Percentiles rank a stretch among this genome's conserved stretches.
These are phyloP conservation scores for Globisporangium paroecandrum DNA, from an alignment of 352 stramenopile species.

Conservation along the genomic window DNA sequence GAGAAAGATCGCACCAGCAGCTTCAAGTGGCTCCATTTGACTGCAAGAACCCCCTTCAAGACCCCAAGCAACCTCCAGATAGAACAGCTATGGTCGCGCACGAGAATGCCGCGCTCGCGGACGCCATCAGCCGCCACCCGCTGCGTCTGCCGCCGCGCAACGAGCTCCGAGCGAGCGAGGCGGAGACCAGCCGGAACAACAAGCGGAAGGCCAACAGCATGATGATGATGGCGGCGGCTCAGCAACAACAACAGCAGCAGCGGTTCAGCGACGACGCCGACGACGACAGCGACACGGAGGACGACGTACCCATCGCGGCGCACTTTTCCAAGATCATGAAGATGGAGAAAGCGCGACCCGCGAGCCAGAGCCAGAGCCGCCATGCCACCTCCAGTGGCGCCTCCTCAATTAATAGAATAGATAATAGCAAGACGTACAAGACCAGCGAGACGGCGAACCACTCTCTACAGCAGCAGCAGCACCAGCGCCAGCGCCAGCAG, in stretches of 20 bases:
- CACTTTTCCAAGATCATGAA: constrained; percentile 17
- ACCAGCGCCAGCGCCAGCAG: neutral
- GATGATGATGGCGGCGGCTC: neutral
- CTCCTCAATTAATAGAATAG: constrained; percentile 8
- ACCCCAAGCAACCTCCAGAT: neutral
- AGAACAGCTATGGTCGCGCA: constrained; percentile 10
- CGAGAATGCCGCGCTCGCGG: constrained; percentile 8
- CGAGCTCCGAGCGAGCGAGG: neutral
- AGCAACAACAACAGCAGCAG: neutral
- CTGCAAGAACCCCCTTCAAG: neutral
- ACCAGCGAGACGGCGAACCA: neutral
- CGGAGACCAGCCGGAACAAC: neutral
- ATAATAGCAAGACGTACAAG: constrained; percentile 7
- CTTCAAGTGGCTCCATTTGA: neutral
- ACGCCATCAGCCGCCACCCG: constrained; percentile 1
- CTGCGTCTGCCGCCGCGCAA: constrained; percentile 3
- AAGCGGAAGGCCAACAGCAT: neutral
- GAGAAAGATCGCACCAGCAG: constrained; percentile 1
- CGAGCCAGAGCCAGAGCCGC: neutral
- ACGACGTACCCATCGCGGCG: constrained; percentile 14
- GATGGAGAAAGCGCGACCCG: constrained; percentile 6
- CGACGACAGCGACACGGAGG: constrained; percentile 14
- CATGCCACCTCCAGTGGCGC: neutral
- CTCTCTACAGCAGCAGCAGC: neutral
- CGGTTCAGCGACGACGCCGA: constrained; percentile 12